Evolutionary conservation across 176 grass and related monocot genomes (phyloP).

Genomic region (Eleusine indica): DNA sequence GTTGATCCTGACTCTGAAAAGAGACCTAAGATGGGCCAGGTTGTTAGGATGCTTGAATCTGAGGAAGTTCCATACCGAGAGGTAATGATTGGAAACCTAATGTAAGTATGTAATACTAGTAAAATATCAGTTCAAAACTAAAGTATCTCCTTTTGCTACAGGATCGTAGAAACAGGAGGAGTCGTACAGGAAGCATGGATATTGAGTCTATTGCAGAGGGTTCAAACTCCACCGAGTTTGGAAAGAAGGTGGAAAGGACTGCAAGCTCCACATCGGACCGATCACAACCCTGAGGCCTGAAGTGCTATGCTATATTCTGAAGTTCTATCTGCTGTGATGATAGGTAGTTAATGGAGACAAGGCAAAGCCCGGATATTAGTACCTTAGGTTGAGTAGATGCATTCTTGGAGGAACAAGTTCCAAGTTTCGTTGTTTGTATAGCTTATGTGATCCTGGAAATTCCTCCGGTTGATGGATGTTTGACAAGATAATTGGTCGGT

Average conservation of each 20-base stretch:
- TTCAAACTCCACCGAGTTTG: conserved; percentile 50
- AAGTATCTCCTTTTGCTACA: conserved; percentile 19
- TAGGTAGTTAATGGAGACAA: conserved; percentile 43
- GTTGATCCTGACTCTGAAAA: conserved; percentile 87
- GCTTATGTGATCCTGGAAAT: conserved; percentile 41
- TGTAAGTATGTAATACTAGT: neutral
- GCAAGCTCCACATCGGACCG: conserved; percentile 51
- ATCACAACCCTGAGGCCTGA: conserved; percentile 43
- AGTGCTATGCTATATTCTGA: conserved; percentile 4
- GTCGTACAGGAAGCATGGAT: conserved; percentile 66
- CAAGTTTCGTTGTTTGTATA: conserved; percentile 40
- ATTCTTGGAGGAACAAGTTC: conserved; percentile 39
- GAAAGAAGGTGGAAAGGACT: conserved; percentile 62
- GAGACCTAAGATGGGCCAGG: conserved; percentile 85
- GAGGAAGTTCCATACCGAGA: conserved; percentile 80
- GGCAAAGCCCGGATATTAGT: conserved; percentile 18
- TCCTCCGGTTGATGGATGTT: conserved; percentile 30
- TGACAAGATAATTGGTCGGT: conserved; percentile 7
- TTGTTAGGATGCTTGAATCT: conserved; percentile 80
- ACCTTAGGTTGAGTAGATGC: conserved; percentile 43
- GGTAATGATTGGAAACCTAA: conserved; percentile 47
- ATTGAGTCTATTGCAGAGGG: conserved; percentile 64
- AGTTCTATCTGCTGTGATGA: neutral
- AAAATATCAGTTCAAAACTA: neutral
- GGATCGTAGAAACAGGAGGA: conserved; percentile 68